Evolutionary conservation across 495 filamentous ascomycete species (phyloP), one percentile per base, ranked within the genome.

Genomic region (Aspergillus steynii): DNA sequence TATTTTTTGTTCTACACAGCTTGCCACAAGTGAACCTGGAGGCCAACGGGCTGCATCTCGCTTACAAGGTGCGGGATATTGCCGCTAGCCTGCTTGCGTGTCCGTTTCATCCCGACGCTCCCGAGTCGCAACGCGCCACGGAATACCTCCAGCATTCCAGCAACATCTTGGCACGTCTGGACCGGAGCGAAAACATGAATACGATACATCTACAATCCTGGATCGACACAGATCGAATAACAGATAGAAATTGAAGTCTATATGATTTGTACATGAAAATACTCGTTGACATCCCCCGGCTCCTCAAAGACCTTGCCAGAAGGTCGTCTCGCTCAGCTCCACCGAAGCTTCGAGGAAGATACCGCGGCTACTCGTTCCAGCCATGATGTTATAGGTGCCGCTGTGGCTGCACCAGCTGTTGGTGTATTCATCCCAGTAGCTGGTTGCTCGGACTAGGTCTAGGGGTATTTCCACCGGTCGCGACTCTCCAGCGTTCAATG

Each of bases 161-260:
- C 29, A 59, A 65, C 10, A 56, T 67, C 7, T 48, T 70, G 12
- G 65, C 68, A 0, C 56, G 68, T 15, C 52, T 70, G 31, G 68
- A 70, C 29, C 52, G 60, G 14, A 70, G 68, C 37, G 68, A 70
- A 46, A 42, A 57, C 32, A 48, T 70, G 31, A 68, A 64, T 48
- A 61, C 65, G 0, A 56, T 70, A 60, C 60, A 65, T 49, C 54
- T 70, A 32, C 68, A 62, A 45, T 58, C 65, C 15, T 69, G 67
- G 67, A 56, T 66, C 9, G 67, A 70, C 54, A 68, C 68, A 25
- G 68, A 70, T 64, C 68, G 68, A 5, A 60, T 66, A 46, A 60
- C 64, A 46, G 31, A 37, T 10, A 55, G 12, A 45, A 9, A 55
- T 34, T 42, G 15, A 31, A 55, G 34, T 49, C 47, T 45, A 55